phyloP scores from a whole-genome alignment of 108 stramenopile genomes.

The Stephanodiscus triporus region DNA sequence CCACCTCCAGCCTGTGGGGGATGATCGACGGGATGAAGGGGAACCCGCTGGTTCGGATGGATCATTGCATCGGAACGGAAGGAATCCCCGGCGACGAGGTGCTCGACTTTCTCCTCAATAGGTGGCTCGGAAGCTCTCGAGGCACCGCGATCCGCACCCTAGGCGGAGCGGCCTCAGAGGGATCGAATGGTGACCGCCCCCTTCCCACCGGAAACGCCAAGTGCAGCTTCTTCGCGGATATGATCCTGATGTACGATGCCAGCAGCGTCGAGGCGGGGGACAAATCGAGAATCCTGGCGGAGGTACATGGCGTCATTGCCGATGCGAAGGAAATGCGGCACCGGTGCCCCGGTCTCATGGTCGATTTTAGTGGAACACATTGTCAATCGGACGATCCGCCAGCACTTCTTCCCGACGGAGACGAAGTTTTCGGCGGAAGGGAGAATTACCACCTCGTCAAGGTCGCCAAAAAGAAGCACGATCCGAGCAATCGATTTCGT shows the following conservation, averaged over 20 bases:
- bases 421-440: conserved; percentile 25
- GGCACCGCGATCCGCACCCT: conserved; percentile 27
- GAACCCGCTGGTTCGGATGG: conserved; percentile 21
- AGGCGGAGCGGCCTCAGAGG: conserved; percentile 9
- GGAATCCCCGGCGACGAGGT: conserved; percentile 19
- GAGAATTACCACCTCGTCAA: conserved; percentile 14
- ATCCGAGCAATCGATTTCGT: conserved; percentile 31
- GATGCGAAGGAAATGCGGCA: conserved; percentile 2
- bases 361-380: conserved; percentile 34
- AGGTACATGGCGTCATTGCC: conserved; percentile 17
- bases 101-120: conserved; percentile 16
- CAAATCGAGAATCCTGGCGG: conserved; percentile 8
- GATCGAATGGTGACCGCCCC: background rate
- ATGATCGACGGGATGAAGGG: conserved; percentile 30
- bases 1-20: conserved; percentile 26
- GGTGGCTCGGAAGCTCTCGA: conserved; percentile 21
- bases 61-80: conserved; percentile 29
- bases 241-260: conserved; percentile 29
- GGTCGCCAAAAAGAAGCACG: conserved; percentile 1
- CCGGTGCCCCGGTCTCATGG: conserved; percentile 12
- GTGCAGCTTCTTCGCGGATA: conserved; percentile 21
- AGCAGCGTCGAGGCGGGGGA: conserved; percentile 4
- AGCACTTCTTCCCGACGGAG: conserved; percentile 4
- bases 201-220: conserved; percentile 22
- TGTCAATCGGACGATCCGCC: conserved; percentile 23